These are phyloP conservation scores for Pyrus betulifolia DNA, from an alignment of 306 rosid species.

Conservation along the genomic window DNA sequence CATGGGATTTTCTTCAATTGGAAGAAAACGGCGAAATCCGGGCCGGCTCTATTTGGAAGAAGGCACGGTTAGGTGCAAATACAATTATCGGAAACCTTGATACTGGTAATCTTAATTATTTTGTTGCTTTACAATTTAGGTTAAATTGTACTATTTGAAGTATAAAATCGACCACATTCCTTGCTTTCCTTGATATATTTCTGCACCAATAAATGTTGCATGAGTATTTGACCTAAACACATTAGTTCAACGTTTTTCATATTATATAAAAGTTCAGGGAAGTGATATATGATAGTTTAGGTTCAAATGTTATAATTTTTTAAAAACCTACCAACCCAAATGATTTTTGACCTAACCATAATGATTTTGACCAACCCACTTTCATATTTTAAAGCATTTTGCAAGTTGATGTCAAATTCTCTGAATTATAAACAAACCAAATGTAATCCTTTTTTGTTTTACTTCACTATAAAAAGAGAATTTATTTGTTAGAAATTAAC, in stretches of 20 bases:
- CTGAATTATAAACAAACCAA: background rate
- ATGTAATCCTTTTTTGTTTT: background rate
- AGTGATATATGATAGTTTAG: background rate
- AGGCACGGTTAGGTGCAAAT: conserved; percentile 43
- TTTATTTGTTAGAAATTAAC: background rate
- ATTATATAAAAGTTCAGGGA: background rate
- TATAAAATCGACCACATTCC: background rate
- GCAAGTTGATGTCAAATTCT: background rate
- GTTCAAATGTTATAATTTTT: background rate
- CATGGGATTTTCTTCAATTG: conserved; percentile 61
- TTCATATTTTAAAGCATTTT: background rate
- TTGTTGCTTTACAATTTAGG: background rate
- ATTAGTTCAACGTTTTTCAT: background rate
- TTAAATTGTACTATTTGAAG: background rate
- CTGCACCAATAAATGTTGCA: background rate
- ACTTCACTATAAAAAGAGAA: background rate
- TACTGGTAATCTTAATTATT: conserved; percentile 32
- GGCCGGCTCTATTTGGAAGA: conserved; percentile 34
- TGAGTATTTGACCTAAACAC: background rate
- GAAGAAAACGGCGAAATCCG: conserved; percentile 19
- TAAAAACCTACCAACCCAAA: background rate
- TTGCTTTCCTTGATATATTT: background rate
- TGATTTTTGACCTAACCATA: background rate
- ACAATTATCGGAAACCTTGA: conserved; percentile 65
- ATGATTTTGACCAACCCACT: background rate